Conservation (phyloP, 2,329 filamentous ascomycete species). For the Allantophomopsis cytisporea region DNA sequence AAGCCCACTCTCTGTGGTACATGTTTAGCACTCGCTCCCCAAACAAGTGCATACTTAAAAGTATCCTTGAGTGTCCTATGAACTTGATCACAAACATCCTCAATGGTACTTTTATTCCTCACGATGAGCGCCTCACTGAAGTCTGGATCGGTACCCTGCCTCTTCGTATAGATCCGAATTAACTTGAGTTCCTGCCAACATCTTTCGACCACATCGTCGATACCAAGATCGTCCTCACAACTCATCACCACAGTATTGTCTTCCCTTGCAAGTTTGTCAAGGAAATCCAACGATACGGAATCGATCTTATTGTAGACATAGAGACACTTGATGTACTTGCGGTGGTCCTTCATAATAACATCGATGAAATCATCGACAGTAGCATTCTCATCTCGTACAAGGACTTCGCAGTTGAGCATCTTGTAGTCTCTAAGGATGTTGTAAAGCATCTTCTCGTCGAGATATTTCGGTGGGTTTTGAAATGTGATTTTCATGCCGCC, state of each 20-base stretch:
- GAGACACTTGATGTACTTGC: slow-evolving; percentile 87
- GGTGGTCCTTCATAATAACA: slow-evolving; percentile 97
- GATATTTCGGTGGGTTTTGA: slow-evolving; percentile 69
- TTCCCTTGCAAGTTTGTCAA: slow-evolving; percentile 84
- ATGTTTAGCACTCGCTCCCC: slow-evolving; percentile 93
- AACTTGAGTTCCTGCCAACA: slow-evolving; percentile 89
- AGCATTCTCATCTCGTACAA: slow-evolving; percentile 86
- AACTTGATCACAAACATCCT: slow-evolving; percentile 93
- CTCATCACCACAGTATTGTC: slow-evolving; percentile 94
- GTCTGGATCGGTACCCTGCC: slow-evolving; percentile 80
- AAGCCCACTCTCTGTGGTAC: slow-evolving; percentile 87
- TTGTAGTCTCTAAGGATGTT: slow-evolving; percentile 98
- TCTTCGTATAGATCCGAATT: slow-evolving; percentile 92
- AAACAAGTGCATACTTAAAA: slow-evolving; percentile 97
- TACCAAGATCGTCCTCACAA: slow-evolving; percentile 88
- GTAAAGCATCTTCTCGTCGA: slow-evolving; percentile 97
- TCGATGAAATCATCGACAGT: slow-evolving; percentile 99
- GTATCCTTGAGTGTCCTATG: slow-evolving; percentile 93
- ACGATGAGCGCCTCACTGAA: slow-evolving; percentile 92
- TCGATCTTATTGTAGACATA: slow-evolving; percentile 99
- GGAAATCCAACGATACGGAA: slow-evolving; percentile 80
- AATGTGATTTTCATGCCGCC: slow-evolving; percentile 99
- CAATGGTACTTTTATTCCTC: slow-evolving; percentile 72
- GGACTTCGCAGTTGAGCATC: slow-evolving; percentile 92
- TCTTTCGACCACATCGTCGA: slow-evolving; percentile 84